Evolutionary conservation across 148 eudicot species (phyloP).

Genomic region (Tetragonia tetragonoides): DNA sequence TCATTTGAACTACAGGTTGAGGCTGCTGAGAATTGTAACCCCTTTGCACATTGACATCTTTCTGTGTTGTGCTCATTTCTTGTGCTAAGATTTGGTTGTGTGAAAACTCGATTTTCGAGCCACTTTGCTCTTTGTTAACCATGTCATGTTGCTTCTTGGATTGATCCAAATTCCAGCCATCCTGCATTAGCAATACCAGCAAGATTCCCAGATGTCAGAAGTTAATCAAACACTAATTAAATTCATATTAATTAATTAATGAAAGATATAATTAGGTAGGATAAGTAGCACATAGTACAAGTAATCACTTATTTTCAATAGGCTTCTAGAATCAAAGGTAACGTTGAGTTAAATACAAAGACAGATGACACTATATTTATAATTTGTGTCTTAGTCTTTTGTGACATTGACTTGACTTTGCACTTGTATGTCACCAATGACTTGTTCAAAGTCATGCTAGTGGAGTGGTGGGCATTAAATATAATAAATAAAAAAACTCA

Average conservation of each 20-base stretch:
- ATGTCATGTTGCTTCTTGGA: constrained; percentile 38
- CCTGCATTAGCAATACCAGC: constrained; percentile 28
- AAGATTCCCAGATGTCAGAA: constrained; percentile 26
- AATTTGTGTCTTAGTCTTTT: constrained; percentile 15
- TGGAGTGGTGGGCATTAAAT: constrained; percentile 10
- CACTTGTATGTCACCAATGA: not conserved
- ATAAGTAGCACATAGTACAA: constrained; percentile 1
- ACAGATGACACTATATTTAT: not conserved
- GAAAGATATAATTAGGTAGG: constrained; percentile 14
- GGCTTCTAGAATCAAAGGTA: constrained; percentile 13
- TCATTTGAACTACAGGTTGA: constrained; percentile 37
- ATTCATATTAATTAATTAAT: not conserved
- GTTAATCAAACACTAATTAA: not conserved
- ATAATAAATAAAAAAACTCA: not conserved
- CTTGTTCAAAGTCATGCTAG: constrained; percentile 20
- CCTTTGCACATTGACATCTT: constrained; percentile 8
- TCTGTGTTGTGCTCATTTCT: constrained; percentile 24
- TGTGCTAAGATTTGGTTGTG: constrained; percentile 15
- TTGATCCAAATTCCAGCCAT: constrained; percentile 38
- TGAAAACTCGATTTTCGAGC: constrained; percentile 14
- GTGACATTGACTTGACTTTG: constrained; percentile 36
- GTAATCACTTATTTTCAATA: not conserved
- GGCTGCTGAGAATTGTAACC: constrained; percentile 21
- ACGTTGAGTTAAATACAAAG: not conserved
- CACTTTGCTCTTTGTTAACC: constrained; percentile 21